Evolutionary conservation across 352 stramenopile genomes (phyloP).

Genomic region (Thraustotheca clavata): DNA sequence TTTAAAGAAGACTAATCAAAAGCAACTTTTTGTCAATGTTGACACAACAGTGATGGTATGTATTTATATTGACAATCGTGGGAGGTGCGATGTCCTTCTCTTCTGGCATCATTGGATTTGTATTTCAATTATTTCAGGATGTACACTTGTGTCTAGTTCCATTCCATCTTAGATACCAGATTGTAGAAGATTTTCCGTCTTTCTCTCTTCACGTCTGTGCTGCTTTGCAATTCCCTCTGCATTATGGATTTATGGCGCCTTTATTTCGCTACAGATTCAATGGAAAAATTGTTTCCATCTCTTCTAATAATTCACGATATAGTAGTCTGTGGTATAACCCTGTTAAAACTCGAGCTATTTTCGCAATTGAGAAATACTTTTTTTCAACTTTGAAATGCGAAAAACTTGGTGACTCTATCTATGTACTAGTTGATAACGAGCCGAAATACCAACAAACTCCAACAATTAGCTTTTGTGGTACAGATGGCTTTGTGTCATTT

Average conservation of each 20-base stretch:
- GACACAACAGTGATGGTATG: conserved; percentile 1
- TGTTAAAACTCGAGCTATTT: not conserved
- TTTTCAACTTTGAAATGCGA: not conserved
- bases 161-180: not conserved
- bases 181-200: not conserved
- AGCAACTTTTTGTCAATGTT: not conserved
- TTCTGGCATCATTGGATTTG: not conserved
- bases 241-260: not conserved
- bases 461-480: not conserved
- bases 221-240: not conserved
- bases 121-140: not conserved
- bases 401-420: not conserved
- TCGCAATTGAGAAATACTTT: not conserved
- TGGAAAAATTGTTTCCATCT: not conserved
- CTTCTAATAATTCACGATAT: not conserved
- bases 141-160: not conserved
- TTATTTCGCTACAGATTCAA: not conserved
- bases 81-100: not conserved
- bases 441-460: not conserved
- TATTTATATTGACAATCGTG: not conserved
- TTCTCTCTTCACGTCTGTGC: not conserved
- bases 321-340: not conserved
- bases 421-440: not conserved
- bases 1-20: not conserved
- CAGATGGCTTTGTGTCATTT: not conserved